Percentiles rank a stretch among this genome's conserved stretches.
Evolutionary conservation across 257 asterid genomes (phyloP).

Genomic region (Craterostigma plantagineum): DNA sequence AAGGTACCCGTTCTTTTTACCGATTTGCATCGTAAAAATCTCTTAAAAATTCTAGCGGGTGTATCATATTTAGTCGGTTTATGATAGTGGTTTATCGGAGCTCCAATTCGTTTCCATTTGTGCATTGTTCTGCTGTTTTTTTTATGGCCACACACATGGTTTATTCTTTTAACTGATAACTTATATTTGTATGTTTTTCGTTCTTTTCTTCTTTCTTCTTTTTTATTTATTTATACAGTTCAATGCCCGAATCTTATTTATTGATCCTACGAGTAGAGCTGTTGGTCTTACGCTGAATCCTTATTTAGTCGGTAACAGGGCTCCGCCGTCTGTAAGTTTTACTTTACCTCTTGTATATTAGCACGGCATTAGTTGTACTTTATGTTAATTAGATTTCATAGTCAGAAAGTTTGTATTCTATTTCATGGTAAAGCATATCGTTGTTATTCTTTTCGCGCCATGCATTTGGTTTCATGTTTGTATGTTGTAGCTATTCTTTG

Average conservation of each 20-base stretch:
- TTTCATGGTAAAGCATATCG: too few species aligned
- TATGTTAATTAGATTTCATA: neutral
- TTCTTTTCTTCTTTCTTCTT: too few species aligned
- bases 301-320: constrained; percentile 51
- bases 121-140: neutral
- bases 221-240: constrained; percentile 30
- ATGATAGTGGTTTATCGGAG: too few species aligned
- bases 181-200: constrained; percentile 1
- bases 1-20: constrained; percentile 31
- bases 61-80: too few species aligned
- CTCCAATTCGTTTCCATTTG: too few species aligned
- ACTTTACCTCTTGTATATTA: constrained; percentile 4
- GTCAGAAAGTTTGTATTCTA: too few species aligned
- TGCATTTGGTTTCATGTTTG: too few species aligned
- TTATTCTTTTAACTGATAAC: neutral
- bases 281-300: constrained; percentile 90
- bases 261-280: constrained; percentile 91
- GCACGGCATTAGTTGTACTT: neutral
- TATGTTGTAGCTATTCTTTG: too few species aligned
- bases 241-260: constrained; percentile 87
- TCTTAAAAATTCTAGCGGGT: neutral
- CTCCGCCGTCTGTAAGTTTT: constrained; percentile 71
- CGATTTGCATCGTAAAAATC: constrained; percentile 1
- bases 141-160: neutral
- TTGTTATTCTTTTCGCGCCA: too few species aligned